These are phyloP conservation scores for Tolypocladium endophyticum DNA, from an alignment of 2,329 filamentous ascomycete species.

Conservation along the genomic window DNA sequence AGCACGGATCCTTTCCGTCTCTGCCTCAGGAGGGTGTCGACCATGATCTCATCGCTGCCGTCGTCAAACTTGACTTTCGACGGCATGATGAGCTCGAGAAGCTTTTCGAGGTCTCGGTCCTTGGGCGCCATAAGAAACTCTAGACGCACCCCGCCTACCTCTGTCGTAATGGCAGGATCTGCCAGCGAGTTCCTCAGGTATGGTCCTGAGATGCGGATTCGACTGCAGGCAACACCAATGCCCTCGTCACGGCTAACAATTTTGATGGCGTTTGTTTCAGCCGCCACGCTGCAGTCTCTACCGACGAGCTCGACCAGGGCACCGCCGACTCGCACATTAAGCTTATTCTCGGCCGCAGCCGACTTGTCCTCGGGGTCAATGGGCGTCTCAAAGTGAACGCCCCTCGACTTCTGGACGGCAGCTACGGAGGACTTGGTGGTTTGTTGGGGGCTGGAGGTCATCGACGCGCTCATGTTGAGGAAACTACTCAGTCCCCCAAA, in stretches of 20 bases:
- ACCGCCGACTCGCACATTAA: conserved; percentile 68
- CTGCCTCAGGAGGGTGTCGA: conserved; percentile 82
- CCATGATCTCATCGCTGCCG: conserved; percentile 83
- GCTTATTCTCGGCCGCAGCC: conserved; percentile 47
- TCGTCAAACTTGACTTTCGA: conserved; percentile 83
- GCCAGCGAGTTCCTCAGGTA: conserved; percentile 41
- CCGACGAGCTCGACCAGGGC: conserved; percentile 68
- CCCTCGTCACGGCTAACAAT: conserved; percentile 64
- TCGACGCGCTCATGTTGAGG: conserved; percentile 76
- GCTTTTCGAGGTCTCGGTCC: conserved; percentile 68
- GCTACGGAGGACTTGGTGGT: conserved; percentile 23
- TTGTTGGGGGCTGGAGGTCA: conserved; percentile 59
- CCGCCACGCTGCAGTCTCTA: conserved; percentile 59
- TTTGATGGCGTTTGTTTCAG: conserved; percentile 76
- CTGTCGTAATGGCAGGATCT: conserved; percentile 50
- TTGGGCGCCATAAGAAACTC: conserved; percentile 66
- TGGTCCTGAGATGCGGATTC: conserved; percentile 65
- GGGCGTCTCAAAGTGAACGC: conserved; percentile 48
- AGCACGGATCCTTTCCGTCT: conserved; percentile 77
- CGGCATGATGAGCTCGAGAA: conserved; percentile 80
- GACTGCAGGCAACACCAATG: conserved; percentile 63
- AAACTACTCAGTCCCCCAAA: conserved; percentile 90
- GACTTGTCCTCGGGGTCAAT: conserved; percentile 37
- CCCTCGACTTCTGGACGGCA: conserved; percentile 36
- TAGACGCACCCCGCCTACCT: conserved; percentile 55